Percentiles rank a stretch among this genome's conserved stretches.
Evolutionary conservation across 2,329 filamentous ascomycete species (phyloP).

Genomic region (Macroventuria anomochaeta): DNA sequence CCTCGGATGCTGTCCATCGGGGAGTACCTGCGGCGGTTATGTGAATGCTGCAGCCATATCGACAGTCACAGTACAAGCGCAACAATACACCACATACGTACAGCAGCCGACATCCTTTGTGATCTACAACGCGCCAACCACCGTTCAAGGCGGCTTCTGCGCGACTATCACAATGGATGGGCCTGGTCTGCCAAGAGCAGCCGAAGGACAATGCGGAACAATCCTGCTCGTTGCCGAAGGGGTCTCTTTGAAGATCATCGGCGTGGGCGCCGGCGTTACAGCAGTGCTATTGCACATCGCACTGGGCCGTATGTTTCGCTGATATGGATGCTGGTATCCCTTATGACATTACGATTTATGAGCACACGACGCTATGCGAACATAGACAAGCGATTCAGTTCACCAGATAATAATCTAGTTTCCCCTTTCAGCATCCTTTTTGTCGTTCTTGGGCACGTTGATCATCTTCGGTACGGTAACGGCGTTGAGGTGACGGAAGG

Average conservation of each 20-base stretch:
- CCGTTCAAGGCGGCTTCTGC: constrained; percentile 43
- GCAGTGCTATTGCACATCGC: constrained; percentile 34
- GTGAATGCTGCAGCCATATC: constrained; percentile 43
- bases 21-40: constrained; percentile 41
- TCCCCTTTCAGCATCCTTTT: constrained; percentile 58
- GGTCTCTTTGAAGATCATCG: constrained; percentile 23
- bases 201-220: constrained; percentile 46
- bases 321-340: not conserved
- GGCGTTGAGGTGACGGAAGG: constrained; percentile 60
- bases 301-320: constrained; percentile 36
- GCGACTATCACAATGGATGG: constrained; percentile 47
- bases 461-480: constrained; percentile 60
- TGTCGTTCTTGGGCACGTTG: constrained; percentile 60
- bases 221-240: constrained; percentile 45
- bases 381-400: constrained; percentile 18
- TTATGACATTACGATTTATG: constrained; percentile 31
- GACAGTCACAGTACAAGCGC: constrained; percentile 45
- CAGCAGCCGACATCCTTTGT: constrained; percentile 39
- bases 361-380: constrained; percentile 21
- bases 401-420: constrained; percentile 39
- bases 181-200: constrained; percentile 43
- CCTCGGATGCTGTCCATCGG: constrained; percentile 49
- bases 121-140: constrained; percentile 31
- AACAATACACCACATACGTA: constrained; percentile 37
- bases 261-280: constrained; percentile 25